A percentile compares a stretch with the other conserved stretches of the same genome.
Conservation (phyloP, 108 stramenopile species). For the Nitzschia palea region DNA sequence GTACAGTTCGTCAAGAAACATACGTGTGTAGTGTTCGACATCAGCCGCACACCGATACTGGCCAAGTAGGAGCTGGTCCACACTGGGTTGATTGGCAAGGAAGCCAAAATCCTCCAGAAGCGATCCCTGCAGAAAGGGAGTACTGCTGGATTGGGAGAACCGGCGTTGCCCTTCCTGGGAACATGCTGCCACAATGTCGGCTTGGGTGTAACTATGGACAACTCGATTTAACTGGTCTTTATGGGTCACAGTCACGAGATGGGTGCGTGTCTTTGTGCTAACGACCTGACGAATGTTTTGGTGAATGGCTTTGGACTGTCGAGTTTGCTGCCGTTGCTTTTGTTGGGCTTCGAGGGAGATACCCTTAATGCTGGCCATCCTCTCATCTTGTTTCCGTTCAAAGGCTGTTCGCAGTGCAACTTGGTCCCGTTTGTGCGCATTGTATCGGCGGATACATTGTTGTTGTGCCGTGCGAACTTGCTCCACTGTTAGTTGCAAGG, state of each 20-base stretch:
- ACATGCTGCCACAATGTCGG: background rate
- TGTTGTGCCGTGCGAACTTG: background rate
- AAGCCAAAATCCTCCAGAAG: background rate
- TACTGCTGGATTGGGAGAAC: background rate
- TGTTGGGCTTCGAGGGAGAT: background rate
- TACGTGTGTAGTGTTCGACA: background rate
- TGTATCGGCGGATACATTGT: background rate
- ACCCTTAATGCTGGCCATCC: background rate
- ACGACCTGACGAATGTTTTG: background rate
- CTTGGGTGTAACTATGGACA: background rate
- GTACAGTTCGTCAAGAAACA: background rate
- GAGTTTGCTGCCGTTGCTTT: background rate
- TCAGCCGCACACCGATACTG: background rate
- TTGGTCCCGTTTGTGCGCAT: background rate
- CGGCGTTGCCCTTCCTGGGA: background rate
- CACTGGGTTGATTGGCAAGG: background rate
- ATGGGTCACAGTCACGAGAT: no score
- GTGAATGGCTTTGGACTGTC: background rate
- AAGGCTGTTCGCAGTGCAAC: background rate
- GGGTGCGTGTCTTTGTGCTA: background rate
- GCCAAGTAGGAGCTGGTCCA: background rate
- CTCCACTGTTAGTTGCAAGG: background rate
- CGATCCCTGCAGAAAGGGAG: background rate
- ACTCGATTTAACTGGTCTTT: background rate
- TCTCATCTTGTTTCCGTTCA: background rate